Evolutionary conservation across 257 asterid genomes (phyloP).

Genomic region (Primulina tabacum): DNA sequence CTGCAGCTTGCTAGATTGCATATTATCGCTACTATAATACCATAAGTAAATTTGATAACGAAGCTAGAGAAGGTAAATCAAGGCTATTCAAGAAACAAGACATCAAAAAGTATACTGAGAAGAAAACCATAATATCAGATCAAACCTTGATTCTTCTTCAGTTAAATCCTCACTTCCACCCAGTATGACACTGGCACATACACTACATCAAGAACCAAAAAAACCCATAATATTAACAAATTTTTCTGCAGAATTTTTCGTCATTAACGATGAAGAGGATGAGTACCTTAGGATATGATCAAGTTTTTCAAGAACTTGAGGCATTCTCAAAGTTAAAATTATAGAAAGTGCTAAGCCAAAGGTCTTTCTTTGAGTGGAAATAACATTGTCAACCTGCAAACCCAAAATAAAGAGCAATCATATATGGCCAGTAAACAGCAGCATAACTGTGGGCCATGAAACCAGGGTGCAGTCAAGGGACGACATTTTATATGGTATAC

Average conservation of each 20-base stretch:
- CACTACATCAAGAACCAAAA: conserved; percentile 40
- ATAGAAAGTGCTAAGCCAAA: conserved; percentile 82
- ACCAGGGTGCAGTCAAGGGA: neutral
- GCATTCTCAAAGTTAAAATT: conserved; percentile 73
- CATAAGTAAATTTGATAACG: conserved; percentile 24
- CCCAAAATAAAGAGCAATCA: conserved; percentile 17
- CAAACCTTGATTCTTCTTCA: conserved; percentile 93
- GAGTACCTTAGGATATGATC: conserved; percentile 88
- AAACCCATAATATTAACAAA: conserved; percentile 18
- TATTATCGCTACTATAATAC: conserved; percentile 56
- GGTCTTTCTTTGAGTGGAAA: conserved; percentile 63
- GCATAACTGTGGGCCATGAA: conserved; percentile 8
- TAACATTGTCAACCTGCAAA: conserved; percentile 76
- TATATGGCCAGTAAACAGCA: conserved; percentile 5
- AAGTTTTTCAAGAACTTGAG: conserved; percentile 89
- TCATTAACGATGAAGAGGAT: conserved; percentile 22
- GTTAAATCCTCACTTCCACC: conserved; percentile 77
- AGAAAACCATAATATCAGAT: conserved; percentile 20
- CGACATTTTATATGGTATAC: conserved; percentile 5
- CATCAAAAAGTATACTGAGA: conserved; percentile 5
- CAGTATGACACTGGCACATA: conserved; percentile 80
- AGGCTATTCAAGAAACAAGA: conserved; percentile 19
- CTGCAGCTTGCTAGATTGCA: conserved; percentile 63
- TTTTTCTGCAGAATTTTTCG: neutral
- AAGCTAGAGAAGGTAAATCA: conserved; percentile 18